Percentiles rank a stretch among this genome's conserved stretches.
These are phyloP conservation scores for Lasiodiplodia gonubiensis DNA, from an alignment of 2,329 filamentous ascomycete genomes.

Conservation along the genomic window DNA sequence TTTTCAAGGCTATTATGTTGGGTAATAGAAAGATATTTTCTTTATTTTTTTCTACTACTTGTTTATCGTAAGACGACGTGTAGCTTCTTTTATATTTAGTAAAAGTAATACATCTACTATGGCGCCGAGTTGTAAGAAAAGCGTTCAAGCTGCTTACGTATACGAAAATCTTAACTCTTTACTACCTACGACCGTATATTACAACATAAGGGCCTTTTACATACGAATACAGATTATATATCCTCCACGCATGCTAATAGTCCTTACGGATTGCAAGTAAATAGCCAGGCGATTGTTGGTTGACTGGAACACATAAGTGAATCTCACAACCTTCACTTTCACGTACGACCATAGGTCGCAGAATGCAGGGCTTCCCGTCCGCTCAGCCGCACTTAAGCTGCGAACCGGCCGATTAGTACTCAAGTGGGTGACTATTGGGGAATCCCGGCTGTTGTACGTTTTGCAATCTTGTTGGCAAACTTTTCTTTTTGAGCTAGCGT, in stretches of 20 bases:
- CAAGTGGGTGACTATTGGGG: conserved; percentile 8
- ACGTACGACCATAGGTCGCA: conserved; percentile 16
- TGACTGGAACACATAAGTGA: background rate
- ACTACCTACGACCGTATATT: too few relatives aligned
- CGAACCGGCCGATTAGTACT: conserved; percentile 10
- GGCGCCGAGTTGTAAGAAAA: too few relatives aligned
- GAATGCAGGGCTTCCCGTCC: background rate
- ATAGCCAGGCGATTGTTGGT: background rate
- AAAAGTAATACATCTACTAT: too few relatives aligned
- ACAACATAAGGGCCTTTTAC: too few relatives aligned
- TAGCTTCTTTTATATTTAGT: too few relatives aligned
- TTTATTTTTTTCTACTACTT: background rate
- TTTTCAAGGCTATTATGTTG: background rate
- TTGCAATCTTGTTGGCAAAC: background rate
- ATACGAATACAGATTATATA: too few relatives aligned
- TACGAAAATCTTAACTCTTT: too few relatives aligned
- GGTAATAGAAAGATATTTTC: background rate
- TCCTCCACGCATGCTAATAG: too few relatives aligned
- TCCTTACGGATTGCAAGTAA: background rate
- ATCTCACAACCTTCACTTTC: background rate
- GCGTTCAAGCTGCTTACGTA: too few relatives aligned
- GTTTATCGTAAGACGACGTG: too few relatives aligned
- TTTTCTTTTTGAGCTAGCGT: conserved; percentile 37
- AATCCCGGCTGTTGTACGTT: conserved; percentile 8
- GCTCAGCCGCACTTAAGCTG: conserved; percentile 6